Percentiles rank a stretch among this genome's conserved stretches.
Conservation (phyloP, 2,329 filamentous ascomycete genomes). For the Pseudonectria buxi region DNA sequence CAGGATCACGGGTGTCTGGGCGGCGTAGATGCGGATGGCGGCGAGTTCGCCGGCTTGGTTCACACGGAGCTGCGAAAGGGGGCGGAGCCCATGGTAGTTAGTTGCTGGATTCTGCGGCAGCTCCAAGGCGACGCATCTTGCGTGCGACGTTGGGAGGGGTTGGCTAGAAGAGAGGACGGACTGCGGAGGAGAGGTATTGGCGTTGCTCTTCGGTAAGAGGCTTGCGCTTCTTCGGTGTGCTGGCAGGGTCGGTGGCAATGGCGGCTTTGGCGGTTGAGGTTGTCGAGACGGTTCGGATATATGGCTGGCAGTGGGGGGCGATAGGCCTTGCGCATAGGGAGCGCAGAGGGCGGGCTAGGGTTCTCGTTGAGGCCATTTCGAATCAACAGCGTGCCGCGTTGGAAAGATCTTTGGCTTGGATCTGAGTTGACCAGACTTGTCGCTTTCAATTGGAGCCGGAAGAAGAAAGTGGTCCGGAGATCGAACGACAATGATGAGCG, state of each 20-base stretch:
- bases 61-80: constrained; percentile 63
- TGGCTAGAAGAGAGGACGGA: constrained; percentile 31
- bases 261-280: constrained; percentile 12
- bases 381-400: constrained; percentile 1
- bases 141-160: neutral
- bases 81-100: constrained; percentile 4
- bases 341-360: constrained; percentile 11
- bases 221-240: constrained; percentile 38
- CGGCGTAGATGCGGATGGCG: constrained; percentile 86
- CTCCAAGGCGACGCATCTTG: too few relatives aligned
- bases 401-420: neutral
- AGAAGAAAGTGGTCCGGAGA: constrained; percentile 6
- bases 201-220: constrained; percentile 63
- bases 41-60: constrained; percentile 98
- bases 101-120: too few relatives aligned
- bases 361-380: constrained; percentile 15
- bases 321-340: constrained; percentile 11
- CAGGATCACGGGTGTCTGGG: constrained; percentile 77
- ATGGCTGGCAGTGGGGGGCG: constrained; percentile 9
- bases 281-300: constrained; percentile 15
- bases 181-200: constrained; percentile 68
- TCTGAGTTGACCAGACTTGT: neutral
- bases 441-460: constrained; percentile 7
- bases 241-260: constrained; percentile 13
- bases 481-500: constrained; percentile 20